Conservation (phyloP, 2,329 filamentous ascomycete species). For the Arthrobotrys entomopaga region DNA sequence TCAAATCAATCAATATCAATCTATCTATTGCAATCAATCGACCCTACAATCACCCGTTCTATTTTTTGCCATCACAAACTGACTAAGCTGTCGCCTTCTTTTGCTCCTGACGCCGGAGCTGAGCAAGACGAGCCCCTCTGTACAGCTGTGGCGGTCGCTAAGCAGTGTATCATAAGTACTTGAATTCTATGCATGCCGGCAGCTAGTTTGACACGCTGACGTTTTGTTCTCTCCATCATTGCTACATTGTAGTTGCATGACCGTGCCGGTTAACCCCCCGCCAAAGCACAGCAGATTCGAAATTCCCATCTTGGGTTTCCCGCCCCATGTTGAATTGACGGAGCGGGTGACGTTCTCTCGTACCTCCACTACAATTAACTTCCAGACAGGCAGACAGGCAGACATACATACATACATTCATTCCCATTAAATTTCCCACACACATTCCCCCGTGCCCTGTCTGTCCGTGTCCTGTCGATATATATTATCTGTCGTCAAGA, state of each 20-base stretch:
- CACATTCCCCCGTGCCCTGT: neutral
- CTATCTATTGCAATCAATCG: constrained; percentile 4
- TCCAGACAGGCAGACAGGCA: too few species aligned
- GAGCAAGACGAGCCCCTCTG: too few species aligned
- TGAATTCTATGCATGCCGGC: neutral
- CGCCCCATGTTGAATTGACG: too few species aligned
- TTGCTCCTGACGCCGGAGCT: too few species aligned
- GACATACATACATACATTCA: constrained; percentile 27
- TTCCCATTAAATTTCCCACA: constrained; percentile 13
- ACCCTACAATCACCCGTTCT: neutral
- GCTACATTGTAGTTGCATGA: constrained; percentile 14
- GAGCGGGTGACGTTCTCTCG: constrained; percentile 24
- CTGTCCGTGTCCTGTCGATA: neutral
- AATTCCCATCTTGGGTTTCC: constrained; percentile 8
- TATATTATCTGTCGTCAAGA: neutral
- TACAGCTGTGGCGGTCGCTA: too few species aligned
- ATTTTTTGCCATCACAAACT: neutral
- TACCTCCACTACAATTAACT: too few species aligned
- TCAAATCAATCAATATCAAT: neutral
- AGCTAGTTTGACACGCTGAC: constrained; percentile 41
- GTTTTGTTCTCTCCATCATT: constrained; percentile 16
- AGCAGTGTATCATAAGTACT: too few species aligned
- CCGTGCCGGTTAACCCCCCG: constrained; percentile 5
- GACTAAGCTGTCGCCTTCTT: neutral
- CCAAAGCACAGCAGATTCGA: constrained; percentile 15